These are phyloP conservation scores for Colletotrichum sublineola DNA, from an alignment of 2,329 filamentous ascomycete genomes.

Conservation along the genomic window DNA sequence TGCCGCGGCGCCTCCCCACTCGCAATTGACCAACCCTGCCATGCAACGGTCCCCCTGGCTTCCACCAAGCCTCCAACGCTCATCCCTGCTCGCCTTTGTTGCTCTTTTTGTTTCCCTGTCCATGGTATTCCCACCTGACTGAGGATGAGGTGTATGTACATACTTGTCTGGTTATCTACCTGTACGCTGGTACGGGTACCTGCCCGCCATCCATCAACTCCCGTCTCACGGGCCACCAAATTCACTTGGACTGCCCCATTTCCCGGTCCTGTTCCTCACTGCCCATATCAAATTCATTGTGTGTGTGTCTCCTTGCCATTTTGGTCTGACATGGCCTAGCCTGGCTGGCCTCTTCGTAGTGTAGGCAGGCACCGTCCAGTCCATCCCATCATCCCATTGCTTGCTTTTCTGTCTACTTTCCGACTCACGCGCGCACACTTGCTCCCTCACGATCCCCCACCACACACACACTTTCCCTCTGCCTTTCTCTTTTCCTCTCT, in stretches of 20 bases:
- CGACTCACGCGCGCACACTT: neutral
- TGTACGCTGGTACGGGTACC: neutral
- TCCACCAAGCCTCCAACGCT: neutral
- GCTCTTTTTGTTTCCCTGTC: slow-evolving; percentile 24
- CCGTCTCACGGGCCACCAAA: slow-evolving; percentile 23
- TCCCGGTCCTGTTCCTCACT: slow-evolving; percentile 28
- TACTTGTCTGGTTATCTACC: neutral
- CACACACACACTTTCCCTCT: slow-evolving; percentile 11
- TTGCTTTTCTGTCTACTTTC: slow-evolving; percentile 13
- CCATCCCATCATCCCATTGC: slow-evolving; percentile 6
- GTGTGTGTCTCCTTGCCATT: slow-evolving; percentile 1
- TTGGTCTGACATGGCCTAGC: neutral
- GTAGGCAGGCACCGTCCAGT: neutral
- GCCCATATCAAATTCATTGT: neutral
- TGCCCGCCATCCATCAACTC: slow-evolving; percentile 12
- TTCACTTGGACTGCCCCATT: slow-evolving; percentile 25
- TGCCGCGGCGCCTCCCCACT: neutral
- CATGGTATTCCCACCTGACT: slow-evolving; percentile 28
- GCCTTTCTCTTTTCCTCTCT: slow-evolving; percentile 1
- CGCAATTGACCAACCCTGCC: slow-evolving; percentile 14
- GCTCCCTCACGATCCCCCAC: neutral
- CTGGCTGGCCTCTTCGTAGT: slow-evolving; percentile 1
- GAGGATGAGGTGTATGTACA: neutral
- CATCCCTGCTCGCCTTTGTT: slow-evolving; percentile 12
- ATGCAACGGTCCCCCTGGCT: neutral